Percentiles rank a stretch among this genome's conserved stretches.
phyloP scores from a whole-genome alignment of 345 rosid genomes.

The Linum trigynum region DNA sequence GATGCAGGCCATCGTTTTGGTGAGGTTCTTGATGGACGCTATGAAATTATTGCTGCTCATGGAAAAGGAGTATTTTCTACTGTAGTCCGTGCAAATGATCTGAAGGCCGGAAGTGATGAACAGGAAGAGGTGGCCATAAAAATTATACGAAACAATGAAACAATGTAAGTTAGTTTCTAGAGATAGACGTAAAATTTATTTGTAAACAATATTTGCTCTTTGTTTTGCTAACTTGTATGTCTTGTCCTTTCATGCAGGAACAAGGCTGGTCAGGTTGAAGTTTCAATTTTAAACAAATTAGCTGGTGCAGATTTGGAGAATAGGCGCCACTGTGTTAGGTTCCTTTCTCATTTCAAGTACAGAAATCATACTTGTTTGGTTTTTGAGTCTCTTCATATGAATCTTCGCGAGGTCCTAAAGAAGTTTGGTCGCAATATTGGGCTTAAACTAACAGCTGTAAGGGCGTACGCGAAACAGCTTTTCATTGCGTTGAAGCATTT shows the following conservation, averaged over 20 bases:
- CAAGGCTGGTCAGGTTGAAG: conserved; percentile 89
- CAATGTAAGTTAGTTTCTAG: conserved; percentile 45
- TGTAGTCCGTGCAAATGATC: conserved; percentile 88
- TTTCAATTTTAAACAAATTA: conserved; percentile 80
- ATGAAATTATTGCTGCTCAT: conserved; percentile 92
- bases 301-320: conserved; percentile 89
- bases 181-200: neutral
- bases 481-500: conserved; percentile 93
- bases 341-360: conserved; percentile 85
- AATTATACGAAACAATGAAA: conserved; percentile 89
- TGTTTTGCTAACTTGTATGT: conserved; percentile 7
- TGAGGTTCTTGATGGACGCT: conserved; percentile 86
- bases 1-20: conserved; percentile 81
- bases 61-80: conserved; percentile 97
- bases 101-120: conserved; percentile 55
- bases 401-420: conserved; percentile 97
- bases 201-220: neutral
- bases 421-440: conserved; percentile 99
- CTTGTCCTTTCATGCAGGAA: conserved; percentile 43
- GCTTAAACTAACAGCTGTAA: conserved; percentile 85
- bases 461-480: conserved; percentile 89
- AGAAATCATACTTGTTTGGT: conserved; percentile 98
- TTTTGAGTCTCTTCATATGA: conserved; percentile 97
- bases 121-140: conserved; percentile 93
- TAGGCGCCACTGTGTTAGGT: conserved; percentile 89